Percentiles rank a stretch among this genome's conserved stretches.
These are phyloP conservation scores for Agrocybe chaxingu DNA, from an alignment of 768 basidiomycete genomes.

Conservation along the genomic window DNA sequence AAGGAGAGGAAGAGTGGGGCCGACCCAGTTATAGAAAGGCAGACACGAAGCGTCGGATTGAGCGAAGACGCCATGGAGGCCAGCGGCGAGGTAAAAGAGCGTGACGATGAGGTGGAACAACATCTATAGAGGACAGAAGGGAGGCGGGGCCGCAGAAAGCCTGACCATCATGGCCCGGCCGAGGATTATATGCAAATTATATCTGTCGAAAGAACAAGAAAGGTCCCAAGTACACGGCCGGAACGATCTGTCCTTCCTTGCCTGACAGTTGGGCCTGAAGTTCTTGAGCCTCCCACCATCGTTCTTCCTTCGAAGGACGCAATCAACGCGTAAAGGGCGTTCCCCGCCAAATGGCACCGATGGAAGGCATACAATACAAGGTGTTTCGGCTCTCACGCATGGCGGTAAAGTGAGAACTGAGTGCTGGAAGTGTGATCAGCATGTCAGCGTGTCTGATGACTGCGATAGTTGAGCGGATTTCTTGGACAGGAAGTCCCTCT, in stretches of 20 bases:
- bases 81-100: conserved; percentile 19
- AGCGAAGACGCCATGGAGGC: conserved; percentile 18
- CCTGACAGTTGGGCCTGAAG: conserved; percentile 27
- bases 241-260: conserved; percentile 19
- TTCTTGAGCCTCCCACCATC: conserved; percentile 15
- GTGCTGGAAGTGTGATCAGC: conserved; percentile 15
- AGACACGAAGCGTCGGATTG: conserved; percentile 40
- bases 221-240: conserved; percentile 9
- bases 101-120: conserved; percentile 22
- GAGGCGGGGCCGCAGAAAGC: conserved; percentile 12
- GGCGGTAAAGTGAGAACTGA: conserved; percentile 18
- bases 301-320: conserved; percentile 21
- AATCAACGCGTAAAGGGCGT: conserved; percentile 16
- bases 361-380: conserved; percentile 13
- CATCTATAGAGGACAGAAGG: conserved; percentile 9
- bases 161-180: conserved; percentile 4
- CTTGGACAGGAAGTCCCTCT: conserved; percentile 8
- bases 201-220: conserved; percentile 4
- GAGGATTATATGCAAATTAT: conserved; percentile 8
- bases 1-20: conserved; percentile 2
- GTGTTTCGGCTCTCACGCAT: conserved; percentile 15
- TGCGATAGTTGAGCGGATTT: conserved; percentile 18
- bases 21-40: conserved; percentile 39
- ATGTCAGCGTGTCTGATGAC: conserved; percentile 15
- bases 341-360: conserved; percentile 10